A percentile compares a stretch with the other conserved stretches of the same genome.
Evolutionary conservation across 805 yeast species (phyloP).

Genomic region (Spathaspora arborariae): DNA sequence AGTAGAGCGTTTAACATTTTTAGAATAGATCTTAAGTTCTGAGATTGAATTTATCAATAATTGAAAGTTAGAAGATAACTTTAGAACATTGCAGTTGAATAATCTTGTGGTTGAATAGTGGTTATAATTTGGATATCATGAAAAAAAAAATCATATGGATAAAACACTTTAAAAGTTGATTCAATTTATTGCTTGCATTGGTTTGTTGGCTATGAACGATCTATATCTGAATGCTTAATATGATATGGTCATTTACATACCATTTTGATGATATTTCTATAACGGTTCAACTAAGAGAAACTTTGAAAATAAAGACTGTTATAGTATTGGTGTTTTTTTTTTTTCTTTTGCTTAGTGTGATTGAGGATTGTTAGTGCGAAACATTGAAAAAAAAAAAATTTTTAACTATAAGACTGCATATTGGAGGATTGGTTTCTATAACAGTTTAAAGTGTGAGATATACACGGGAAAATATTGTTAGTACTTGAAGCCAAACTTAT

Average conservation of each 20-base stretch:
- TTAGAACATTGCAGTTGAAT: neutral
- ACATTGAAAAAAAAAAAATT: conserved; percentile 1
- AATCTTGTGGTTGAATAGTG: neutral
- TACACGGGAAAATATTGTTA: neutral
- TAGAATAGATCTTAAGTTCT: no score
- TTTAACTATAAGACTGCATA: conserved; percentile 3
- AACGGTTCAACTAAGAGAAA: neutral
- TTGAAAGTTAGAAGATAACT: neutral
- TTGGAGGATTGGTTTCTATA: neutral
- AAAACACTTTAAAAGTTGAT: no score
- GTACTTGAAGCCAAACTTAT: neutral
- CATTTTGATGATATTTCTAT: conserved; percentile 8
- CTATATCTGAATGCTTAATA: neutral
- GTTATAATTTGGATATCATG: neutral
- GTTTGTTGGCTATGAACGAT: neutral
- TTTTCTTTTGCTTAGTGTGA: neutral
- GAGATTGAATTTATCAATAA: no score
- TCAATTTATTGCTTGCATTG: neutral
- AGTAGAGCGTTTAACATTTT: no score
- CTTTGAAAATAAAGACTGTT: conserved; percentile 1
- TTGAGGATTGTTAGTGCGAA: conserved; percentile 1
- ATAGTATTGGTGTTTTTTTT: conserved; percentile 1
- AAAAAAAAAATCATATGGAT: no score
- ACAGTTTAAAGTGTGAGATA: neutral
- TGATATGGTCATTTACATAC: conserved; percentile 3